Evolutionary conservation across 2,329 filamentous ascomycete genomes (phyloP), one percentile per base, ranked within the genome.

Genomic region (Periconia macrospinosa): DNA sequence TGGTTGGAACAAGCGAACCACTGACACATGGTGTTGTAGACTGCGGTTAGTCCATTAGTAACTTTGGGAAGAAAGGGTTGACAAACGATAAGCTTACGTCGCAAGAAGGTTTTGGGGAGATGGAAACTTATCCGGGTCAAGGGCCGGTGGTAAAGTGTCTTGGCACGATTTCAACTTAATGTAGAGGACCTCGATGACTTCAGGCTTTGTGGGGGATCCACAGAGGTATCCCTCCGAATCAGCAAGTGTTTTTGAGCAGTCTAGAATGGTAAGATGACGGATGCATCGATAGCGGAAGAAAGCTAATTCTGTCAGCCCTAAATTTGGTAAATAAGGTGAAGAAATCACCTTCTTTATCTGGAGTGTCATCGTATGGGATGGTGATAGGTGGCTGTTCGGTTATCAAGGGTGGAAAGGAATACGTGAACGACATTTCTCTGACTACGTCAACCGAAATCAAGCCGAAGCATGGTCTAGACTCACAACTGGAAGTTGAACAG

Each of bases 401-500:
- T 33, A 70, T 55, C 2, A 69, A 44, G 1, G 55, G 51, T 10
- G 63, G 60, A 27, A 66, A 61, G 14, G 61, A 62, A 43, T 66
- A 69, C 1, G 57, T 63, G 18, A 65, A 65, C 8, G 68, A 60
- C 66, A 70, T 68, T 1, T 60, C 59, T 23, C 68, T 70, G 30
- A 2, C 1, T 2, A 7, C 1, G 35, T 67, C 20, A 66, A 58
- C 18, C 19, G 9, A 14, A 30, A 2, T 20, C 11, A 17, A 18
- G 40, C 20, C 8, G 11, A 19, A 30, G 18, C 23, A 45, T 6
- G 13, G 33, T 17, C 11, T n/a, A 10, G 17, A 54, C 65, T 49
- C 53, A 69, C 68, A 70, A 51, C 56, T 71, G 68, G 40, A 71
- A 71, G 30, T 69, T 71, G 52, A 70, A 65, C 11, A 68, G 41